These are phyloP conservation scores for Colletotrichum sidae DNA, from an alignment of 2,329 filamentous ascomycete genomes.

Conservation along the genomic window DNA sequence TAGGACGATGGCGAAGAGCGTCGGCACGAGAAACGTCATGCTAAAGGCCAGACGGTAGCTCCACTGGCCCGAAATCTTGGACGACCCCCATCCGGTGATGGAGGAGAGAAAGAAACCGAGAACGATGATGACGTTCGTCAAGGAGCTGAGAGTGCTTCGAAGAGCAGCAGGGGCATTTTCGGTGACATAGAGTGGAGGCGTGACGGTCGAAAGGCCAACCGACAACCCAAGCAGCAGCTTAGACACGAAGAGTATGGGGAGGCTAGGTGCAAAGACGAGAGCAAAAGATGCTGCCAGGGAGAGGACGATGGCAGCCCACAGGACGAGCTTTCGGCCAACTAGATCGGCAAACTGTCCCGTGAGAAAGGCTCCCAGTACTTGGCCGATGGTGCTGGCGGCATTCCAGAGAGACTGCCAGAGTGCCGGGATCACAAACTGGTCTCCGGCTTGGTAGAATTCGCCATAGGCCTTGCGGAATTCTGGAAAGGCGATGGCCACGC, in stretches of 20 bases:
- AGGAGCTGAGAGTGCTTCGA: slow-evolving; percentile 42
- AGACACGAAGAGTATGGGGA: slow-evolving; percentile 44
- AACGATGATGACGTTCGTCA: slow-evolving; percentile 46
- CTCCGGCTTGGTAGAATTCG: slow-evolving; percentile 45
- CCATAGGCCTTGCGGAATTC: slow-evolving; percentile 49
- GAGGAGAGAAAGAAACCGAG: slow-evolving; percentile 45
- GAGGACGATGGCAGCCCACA: slow-evolving; percentile 41
- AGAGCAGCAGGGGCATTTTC: slow-evolving; percentile 45
- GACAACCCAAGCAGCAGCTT: slow-evolving; percentile 44
- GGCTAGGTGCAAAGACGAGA: slow-evolving; percentile 42
- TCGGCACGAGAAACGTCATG: slow-evolving; percentile 45
- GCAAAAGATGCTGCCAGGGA: slow-evolving; percentile 44
- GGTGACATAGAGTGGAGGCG: slow-evolving; percentile 44
- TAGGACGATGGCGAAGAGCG: slow-evolving; percentile 40
- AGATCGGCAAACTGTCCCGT: slow-evolving; percentile 43
- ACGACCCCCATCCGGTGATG: slow-evolving; percentile 43
- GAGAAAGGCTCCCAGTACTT: slow-evolving; percentile 43
- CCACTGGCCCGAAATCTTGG: slow-evolving; percentile 43
- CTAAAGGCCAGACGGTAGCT: slow-evolving; percentile 43
- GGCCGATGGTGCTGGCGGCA: slow-evolving; percentile 49
- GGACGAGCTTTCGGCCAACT: slow-evolving; percentile 40
- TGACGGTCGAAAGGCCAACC: slow-evolving; percentile 42
- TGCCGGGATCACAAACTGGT: slow-evolving; percentile 48
- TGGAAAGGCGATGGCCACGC: slow-evolving; percentile 49
- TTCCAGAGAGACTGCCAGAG: slow-evolving; percentile 53